Base-by-base conservation (phyloP, 768 basidiomycete genomes). In the Pholiota conissans region DNA sequence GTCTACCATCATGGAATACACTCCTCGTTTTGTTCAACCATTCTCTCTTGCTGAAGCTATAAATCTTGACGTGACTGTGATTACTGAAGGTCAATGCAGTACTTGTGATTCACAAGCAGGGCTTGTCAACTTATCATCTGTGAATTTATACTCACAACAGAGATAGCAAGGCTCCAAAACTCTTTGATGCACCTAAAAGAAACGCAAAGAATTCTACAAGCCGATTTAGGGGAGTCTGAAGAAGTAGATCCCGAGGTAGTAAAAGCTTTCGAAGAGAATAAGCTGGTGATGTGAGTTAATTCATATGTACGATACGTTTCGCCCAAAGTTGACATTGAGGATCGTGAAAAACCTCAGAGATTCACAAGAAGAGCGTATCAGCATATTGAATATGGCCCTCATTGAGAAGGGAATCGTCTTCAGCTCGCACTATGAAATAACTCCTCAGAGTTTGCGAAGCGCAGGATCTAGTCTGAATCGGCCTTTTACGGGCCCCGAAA, bases 291-390 rank as follows among this genome's bases (percentile, higher is more conserved):
- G 91, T 87, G 64, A 55, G 80, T 71, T 10, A 37, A 14, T 32
- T 27, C 11, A 18, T 45, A 45, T 57, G 57, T 51, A n/a, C 18
- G 46, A 49, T 20, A 32, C 2, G 47, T 52, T 7, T 40, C 46
- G 28, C 30, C n/a, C 42, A 45, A 11, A 6, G 47, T 48, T 8
- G 45, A 56, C 48, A 55, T 4, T 42, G 63, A 50, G 29, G 40
- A 47, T 26, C 20, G 13, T 45, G 3, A 22, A 11, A 45, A 45
- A 7, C 20, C 56, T 28, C 42, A 93, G 91, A 60, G 87, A 81
- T 6, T 90, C 91, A 7, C 91, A 93, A 71, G 82, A 88, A 65
- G 91, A 93, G 65, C 79, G 91, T 20, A 82, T 91, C 57, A 72
- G 73, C 26, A 90, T 92, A 51, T 76, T 91, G 51, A 83, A 80